Evolutionary conservation across 2,329 filamentous ascomycete species (phyloP).

Genomic region (Bimuria novae-zelandiae): DNA sequence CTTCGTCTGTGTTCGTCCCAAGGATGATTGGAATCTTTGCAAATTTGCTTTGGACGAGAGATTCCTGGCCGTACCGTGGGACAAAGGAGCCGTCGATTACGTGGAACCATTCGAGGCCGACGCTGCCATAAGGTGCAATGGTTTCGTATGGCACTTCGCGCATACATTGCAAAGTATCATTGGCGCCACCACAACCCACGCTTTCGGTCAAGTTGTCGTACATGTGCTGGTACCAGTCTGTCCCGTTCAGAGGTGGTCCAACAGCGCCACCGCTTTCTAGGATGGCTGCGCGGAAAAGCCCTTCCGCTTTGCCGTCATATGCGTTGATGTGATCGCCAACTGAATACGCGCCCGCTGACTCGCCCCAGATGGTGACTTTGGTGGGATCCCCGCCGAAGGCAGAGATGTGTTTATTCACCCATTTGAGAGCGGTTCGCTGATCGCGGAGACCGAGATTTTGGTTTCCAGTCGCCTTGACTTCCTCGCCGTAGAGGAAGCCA

Average conservation of each 20-base stretch:
- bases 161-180: conserved; percentile 33
- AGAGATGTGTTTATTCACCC: conserved; percentile 65
- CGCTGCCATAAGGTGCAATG: conserved; percentile 33
- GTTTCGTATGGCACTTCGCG: conserved; percentile 31
- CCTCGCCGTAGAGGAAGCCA: conserved; percentile 53
- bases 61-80: conserved; percentile 39
- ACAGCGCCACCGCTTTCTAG: conserved; percentile 43
- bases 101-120: conserved; percentile 38
- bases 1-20: conserved; percentile 70
- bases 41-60: conserved; percentile 56
- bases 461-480: conserved; percentile 41
- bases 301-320: conserved; percentile 43
- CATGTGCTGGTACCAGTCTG: conserved; percentile 39
- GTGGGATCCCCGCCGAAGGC: conserved; percentile 57
- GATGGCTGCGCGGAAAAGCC: conserved; percentile 52
- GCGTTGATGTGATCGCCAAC: conserved; percentile 50
- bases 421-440: conserved; percentile 62
- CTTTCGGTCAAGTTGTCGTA: conserved; percentile 34
- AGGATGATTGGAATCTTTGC: conserved; percentile 66
- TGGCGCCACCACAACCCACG: conserved; percentile 28
- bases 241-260: conserved; percentile 34
- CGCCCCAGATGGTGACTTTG: conserved; percentile 64
- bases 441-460: conserved; percentile 64
- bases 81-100: conserved; percentile 35
- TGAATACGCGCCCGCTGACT: conserved; percentile 64